Percentiles rank a stretch among this genome's conserved stretches.
phyloP scores from a whole-genome alignment of 176 grass and related monocot species.

The Zoysia japonica region DNA sequence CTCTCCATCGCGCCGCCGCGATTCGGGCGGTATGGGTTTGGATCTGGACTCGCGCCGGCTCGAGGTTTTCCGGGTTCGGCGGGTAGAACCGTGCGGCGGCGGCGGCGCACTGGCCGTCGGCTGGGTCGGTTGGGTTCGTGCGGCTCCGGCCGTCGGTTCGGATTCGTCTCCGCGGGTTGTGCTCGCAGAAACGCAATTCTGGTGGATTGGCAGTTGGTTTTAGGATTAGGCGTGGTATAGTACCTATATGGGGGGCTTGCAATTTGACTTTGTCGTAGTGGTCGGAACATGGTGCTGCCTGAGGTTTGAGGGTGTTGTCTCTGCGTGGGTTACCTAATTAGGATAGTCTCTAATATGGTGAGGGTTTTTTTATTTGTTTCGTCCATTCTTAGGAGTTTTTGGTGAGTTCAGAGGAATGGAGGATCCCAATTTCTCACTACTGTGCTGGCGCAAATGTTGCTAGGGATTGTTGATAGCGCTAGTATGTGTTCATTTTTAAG shows the following conservation, averaged over 20 bases:
- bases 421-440: background rate
- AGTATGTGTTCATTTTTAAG: background rate
- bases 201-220: conserved; percentile 9
- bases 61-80: background rate
- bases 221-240: background rate
- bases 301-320: background rate
- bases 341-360: background rate
- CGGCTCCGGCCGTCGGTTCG: background rate
- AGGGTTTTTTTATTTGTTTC: background rate
- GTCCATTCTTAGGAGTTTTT: background rate
- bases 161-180: background rate
- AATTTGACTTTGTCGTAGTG: conserved; percentile 6
- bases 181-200: background rate
- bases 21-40: conserved; percentile 28
- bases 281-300: background rate
- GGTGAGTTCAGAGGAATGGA: background rate
- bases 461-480: background rate
- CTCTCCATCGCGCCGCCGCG: background rate
- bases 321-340: background rate
- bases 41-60: conserved; percentile 37
- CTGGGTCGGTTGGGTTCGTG: background rate
- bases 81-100: background rate
- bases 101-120: background rate
- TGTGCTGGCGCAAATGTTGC: background rate
- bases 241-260: background rate